Percentiles rank a stretch among this genome's conserved stretches.
phyloP scores from a whole-genome alignment of 1,284 basidiomycete species.

The Puccinia novopanici region DNA sequence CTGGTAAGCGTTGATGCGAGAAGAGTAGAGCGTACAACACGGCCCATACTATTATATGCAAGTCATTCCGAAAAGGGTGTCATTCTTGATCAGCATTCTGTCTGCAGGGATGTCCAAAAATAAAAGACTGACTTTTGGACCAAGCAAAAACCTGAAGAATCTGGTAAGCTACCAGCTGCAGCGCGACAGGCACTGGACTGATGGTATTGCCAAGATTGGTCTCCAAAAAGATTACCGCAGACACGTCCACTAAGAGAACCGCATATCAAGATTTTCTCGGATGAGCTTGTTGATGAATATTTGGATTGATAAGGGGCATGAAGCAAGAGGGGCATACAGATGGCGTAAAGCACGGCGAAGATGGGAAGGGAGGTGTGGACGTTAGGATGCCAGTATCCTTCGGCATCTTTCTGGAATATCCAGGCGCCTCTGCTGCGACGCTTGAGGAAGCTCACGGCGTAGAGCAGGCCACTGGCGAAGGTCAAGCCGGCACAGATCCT shows the following conservation, averaged over 20 bases:
- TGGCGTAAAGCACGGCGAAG: constrained; percentile 12
- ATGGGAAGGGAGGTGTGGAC: constrained; percentile 18
- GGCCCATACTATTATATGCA: constrained; percentile 13
- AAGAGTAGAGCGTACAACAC: constrained; percentile 16
- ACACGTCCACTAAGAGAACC: not conserved
- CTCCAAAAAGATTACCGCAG: constrained; percentile 1
- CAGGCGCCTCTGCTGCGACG: not conserved
- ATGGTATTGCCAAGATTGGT: not conserved
- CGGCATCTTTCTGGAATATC: constrained; percentile 11
- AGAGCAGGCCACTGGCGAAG: constrained; percentile 18
- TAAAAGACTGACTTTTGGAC: constrained; percentile 19
- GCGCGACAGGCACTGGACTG: not conserved
- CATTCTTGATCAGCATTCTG: constrained; percentile 1
- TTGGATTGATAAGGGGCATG: not conserved
- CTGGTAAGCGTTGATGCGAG: constrained; percentile 1
- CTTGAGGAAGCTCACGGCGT: constrained; percentile 19
- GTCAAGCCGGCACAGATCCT: constrained; percentile 10
- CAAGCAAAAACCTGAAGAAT: constrained; percentile 16
- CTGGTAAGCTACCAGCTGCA: constrained; percentile 17
- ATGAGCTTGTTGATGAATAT: not conserved
- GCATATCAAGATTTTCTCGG: no score
- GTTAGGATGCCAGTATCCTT: constrained; percentile 39
- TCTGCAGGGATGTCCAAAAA: not conserved
- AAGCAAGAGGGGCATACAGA: not conserved
- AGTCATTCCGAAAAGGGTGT: not conserved